Conservation (phyloP, 768 basidiomycete species). For the Lactarius trivialis region DNA sequence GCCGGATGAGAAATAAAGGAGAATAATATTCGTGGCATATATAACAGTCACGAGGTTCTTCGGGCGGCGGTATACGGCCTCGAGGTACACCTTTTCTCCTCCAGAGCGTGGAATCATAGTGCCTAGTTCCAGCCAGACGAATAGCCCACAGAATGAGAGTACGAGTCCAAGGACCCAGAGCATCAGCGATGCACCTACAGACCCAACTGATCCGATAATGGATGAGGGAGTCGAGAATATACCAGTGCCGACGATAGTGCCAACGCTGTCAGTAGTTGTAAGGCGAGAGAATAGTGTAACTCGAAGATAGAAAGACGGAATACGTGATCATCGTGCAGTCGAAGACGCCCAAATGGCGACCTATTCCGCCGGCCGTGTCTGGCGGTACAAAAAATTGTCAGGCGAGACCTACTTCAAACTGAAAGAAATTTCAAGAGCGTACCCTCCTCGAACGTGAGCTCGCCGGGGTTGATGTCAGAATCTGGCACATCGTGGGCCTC, state of each 20-base stretch:
- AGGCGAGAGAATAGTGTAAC: not conserved
- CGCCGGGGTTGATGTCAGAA: slow-evolving; percentile 38
- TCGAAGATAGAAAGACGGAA: not conserved
- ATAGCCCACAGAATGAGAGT: slow-evolving; percentile 51
- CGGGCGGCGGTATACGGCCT: slow-evolving; percentile 45
- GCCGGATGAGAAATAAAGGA: slow-evolving; percentile 38
- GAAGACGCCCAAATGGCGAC: slow-evolving; percentile 50
- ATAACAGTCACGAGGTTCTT: slow-evolving; percentile 43
- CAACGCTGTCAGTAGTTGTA: slow-evolving; percentile 32
- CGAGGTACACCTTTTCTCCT: slow-evolving; percentile 58
- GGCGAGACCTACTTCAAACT: not conserved
- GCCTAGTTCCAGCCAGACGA: slow-evolving; percentile 59
- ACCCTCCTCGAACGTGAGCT: slow-evolving; percentile 47
- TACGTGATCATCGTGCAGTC: slow-evolving; percentile 52
- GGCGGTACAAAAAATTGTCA: not conserved
- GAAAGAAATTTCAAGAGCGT: slow-evolving; percentile 1
- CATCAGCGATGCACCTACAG: slow-evolving; percentile 54
- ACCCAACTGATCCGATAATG: slow-evolving; percentile 50
- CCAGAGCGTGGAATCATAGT: slow-evolving; percentile 59
- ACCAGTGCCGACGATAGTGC: slow-evolving; percentile 56
- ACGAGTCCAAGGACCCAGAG: slow-evolving; percentile 60
- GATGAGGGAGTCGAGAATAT: slow-evolving; percentile 59
- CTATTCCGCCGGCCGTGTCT: slow-evolving; percentile 52
- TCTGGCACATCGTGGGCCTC: not conserved
- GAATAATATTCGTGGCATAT: slow-evolving; percentile 43